Evolutionary conservation across 2,329 filamentous ascomycete genomes (phyloP), one percentile per base, ranked within the genome.

Genomic region (Elsinoe necatrix): DNA sequence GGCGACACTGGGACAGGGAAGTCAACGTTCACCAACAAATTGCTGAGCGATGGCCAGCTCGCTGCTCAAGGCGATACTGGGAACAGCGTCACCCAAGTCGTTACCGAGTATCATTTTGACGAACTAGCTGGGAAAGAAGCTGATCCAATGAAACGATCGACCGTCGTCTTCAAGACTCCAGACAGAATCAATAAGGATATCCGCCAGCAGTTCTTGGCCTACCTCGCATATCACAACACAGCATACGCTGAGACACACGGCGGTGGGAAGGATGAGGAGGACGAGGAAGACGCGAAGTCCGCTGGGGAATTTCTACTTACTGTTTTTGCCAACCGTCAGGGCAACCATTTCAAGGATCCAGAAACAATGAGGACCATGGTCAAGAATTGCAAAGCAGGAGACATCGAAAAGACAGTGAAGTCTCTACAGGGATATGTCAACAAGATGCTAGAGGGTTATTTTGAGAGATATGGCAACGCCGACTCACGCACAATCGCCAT

Each of bases 1-100:
- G 55, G 55, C 8, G 29, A 41, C 11, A 23, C 29, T 5, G 55
- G 55, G 3, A 29, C 42, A 2, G 55, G 55, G 18, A 57, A 57
- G 42, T 57, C 55, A 1, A 57, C 39, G 1, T 39, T 57, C 29
- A 9, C 51, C 42, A 57, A 39, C n/a, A 21, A 2, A 1, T 9
- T 39, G 2, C 27, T 57, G 12, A 31, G 12, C 14, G 12, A 23
- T 14, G 2, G 12, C 14, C 5, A 27, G 20, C 45, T 51, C 8
- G 54, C 54, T 20, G 3, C 11, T 14, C 39, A 54, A 21, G 50
- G 56, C 4, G 41, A 31, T 20, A 18, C 4, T n/a, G 42, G 48
- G 8, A 23, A 14, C 3, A 27, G 21, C 21, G 14, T 27, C 11
- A 58, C 56, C 1, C 56, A 54, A 20, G 21, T 31, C 12, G 18